These are phyloP conservation scores for Guillardia theta DNA, from an alignment of 78 protist genomes.

Conservation along the genomic window DNA sequence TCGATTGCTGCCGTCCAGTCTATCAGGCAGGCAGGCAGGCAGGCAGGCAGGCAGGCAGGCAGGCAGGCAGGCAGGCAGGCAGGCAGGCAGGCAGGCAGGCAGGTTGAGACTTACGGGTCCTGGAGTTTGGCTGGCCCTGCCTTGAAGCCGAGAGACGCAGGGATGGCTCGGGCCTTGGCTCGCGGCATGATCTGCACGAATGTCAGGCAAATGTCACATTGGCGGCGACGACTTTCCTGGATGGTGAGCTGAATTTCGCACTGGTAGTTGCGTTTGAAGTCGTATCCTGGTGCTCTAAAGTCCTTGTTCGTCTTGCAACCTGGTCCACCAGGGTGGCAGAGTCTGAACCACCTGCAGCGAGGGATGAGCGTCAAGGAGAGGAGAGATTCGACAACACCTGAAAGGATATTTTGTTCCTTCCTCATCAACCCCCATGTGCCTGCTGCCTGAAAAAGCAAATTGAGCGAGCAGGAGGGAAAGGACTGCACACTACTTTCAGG, in stretches of 20 bases:
- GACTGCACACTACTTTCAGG: not conserved
- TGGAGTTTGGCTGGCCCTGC: not conserved
- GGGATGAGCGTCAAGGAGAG: no score
- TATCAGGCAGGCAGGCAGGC: no score
- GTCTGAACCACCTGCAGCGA: not conserved
- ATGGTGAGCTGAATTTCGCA: not conserved
- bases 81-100: no score
- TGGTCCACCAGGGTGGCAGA: slow-evolving; percentile 27
- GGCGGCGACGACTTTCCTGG: not conserved
- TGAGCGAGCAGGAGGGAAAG: no score
- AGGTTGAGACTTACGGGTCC: not conserved
- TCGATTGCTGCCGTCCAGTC: no score
- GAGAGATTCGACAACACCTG: no score
- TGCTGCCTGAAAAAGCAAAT: no score
- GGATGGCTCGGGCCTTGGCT: not conserved
- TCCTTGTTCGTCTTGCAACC: slow-evolving; percentile 25
- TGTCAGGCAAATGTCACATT: not conserved
- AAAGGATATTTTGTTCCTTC: slow-evolving; percentile 7
- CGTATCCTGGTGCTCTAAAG: slow-evolving; percentile 12
- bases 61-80: no score
- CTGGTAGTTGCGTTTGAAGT: not conserved
- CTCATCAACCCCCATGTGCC: not conserved
- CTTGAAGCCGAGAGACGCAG: not conserved
- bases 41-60: no score
- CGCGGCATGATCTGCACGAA: not conserved